Evolutionary conservation across 2,329 filamentous ascomycete genomes (phyloP).

Genomic region (Raffaelea albimanens): DNA sequence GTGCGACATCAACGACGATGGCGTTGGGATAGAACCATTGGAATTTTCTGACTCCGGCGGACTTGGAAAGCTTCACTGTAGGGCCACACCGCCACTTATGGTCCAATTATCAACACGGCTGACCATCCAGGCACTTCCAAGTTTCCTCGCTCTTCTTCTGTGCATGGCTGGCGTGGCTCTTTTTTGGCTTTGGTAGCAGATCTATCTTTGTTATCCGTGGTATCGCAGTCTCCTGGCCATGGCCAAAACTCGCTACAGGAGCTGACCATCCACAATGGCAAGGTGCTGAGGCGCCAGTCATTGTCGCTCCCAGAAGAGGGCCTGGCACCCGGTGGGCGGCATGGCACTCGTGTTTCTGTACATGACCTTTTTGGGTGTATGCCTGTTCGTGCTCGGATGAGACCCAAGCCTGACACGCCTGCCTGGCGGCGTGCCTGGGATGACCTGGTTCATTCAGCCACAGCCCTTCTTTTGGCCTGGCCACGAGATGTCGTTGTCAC

Average conservation of each 20-base stretch:
- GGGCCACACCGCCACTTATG: conserved; percentile 19
- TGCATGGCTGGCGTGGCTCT: conserved; percentile 60
- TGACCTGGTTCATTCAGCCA: conserved; percentile 45
- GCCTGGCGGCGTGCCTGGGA: conserved; percentile 52
- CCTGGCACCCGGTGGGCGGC: conserved; percentile 37
- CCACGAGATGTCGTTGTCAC: conserved; percentile 43
- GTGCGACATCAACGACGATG: conserved; percentile 79
- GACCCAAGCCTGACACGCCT: conserved; percentile 34
- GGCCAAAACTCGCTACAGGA: conserved; percentile 15
- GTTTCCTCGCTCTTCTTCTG: conserved; percentile 31
- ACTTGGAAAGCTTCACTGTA: conserved; percentile 65
- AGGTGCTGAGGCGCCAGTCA: conserved; percentile 51
- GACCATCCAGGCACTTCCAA: conserved; percentile 65
- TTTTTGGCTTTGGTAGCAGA: conserved; percentile 72
- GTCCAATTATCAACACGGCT: conserved; percentile 4
- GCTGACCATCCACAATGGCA: conserved; percentile 61
- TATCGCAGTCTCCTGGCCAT: conserved; percentile 57
- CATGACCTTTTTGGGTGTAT: conserved; percentile 81
- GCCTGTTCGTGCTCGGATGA: conserved; percentile 81
- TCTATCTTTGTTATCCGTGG: conserved; percentile 67
- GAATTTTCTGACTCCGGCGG: conserved; percentile 68
- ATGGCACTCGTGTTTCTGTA: conserved; percentile 66
- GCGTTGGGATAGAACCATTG: conserved; percentile 59
- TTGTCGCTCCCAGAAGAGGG: conserved; percentile 52
- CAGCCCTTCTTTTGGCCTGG: conserved; percentile 64